Evolutionary conservation across 345 rosid genomes (phyloP).

Genomic region (Camelina neglecta): DNA sequence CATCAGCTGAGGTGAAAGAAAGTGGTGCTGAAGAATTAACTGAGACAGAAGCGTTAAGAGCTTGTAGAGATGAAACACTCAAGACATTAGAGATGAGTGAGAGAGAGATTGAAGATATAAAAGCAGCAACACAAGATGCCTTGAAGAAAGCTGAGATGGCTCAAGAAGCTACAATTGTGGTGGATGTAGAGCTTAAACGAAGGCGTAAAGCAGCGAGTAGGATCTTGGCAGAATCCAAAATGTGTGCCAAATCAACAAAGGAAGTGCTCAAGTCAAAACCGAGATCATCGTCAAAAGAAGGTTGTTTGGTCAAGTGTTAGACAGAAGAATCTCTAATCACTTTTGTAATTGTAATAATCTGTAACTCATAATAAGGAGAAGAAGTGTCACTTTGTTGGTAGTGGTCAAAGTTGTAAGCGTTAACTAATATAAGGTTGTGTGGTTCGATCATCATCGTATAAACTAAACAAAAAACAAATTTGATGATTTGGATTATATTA

Average conservation of each 20-base stretch:
- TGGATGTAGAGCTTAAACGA: constrained; percentile 81
- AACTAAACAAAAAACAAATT: neutral
- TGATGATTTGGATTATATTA: neutral
- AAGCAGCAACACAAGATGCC: constrained; percentile 66
- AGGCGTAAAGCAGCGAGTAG: constrained; percentile 79
- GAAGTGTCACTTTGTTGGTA: constrained; percentile 48
- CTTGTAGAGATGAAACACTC: constrained; percentile 80
- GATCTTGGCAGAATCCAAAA: constrained; percentile 68
- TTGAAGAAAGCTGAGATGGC: constrained; percentile 89
- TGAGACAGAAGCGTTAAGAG: constrained; percentile 92
- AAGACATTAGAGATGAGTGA: constrained; percentile 66
- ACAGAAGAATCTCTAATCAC: constrained; percentile 45
- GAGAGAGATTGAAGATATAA: constrained; percentile 79
- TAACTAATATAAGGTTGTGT: too few species aligned
- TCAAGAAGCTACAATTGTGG: constrained; percentile 76
- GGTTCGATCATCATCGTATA: neutral
- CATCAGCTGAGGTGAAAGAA: constrained; percentile 70
- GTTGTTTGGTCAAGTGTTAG: constrained; percentile 60
- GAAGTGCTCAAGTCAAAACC: constrained; percentile 61
- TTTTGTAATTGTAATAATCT: constrained; percentile 20
- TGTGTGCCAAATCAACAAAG: constrained; percentile 51
- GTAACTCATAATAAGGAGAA: neutral
- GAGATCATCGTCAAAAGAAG: constrained; percentile 55
- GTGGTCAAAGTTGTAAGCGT: constrained; percentile 49
- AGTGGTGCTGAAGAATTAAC: constrained; percentile 69